Evolutionary conservation across 345 rosid genomes (phyloP).

Genomic region (Populus nigra): DNA sequence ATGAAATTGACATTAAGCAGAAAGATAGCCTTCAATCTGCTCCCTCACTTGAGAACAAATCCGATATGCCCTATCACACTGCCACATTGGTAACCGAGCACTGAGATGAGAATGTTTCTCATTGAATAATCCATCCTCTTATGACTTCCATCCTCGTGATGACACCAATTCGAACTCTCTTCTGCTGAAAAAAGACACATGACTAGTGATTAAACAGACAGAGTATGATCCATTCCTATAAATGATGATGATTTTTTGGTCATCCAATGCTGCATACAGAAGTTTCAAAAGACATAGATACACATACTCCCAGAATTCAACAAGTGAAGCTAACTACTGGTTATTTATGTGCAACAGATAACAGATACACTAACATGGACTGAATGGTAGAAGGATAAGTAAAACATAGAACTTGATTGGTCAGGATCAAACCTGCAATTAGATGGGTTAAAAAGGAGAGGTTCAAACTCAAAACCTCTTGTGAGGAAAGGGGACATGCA

Average conservation of each 20-base stretch:
- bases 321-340: background rate
- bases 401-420: background rate
- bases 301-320: background rate
- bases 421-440: too few relatives aligned
- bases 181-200: background rate
- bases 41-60: background rate
- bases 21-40: background rate
- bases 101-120: background rate
- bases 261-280: background rate
- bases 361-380: background rate
- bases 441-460: too few relatives aligned
- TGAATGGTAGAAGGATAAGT: background rate
- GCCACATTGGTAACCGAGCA: background rate
- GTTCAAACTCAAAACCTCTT: too few relatives aligned
- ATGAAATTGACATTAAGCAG: slow-evolving; percentile 10
- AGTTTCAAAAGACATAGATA: background rate
- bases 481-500: too few relatives aligned
- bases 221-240: background rate
- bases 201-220: background rate
- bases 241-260: background rate
- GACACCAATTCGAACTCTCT: background rate
- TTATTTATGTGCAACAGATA: background rate
- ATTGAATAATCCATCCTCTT: background rate
- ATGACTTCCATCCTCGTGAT: background rate
- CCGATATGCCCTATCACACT: background rate